Percentiles rank a stretch among this genome's conserved stretches.
phyloP scores from a whole-genome alignment of 768 basidiomycete genomes.

The Dendrothele bispora region DNA sequence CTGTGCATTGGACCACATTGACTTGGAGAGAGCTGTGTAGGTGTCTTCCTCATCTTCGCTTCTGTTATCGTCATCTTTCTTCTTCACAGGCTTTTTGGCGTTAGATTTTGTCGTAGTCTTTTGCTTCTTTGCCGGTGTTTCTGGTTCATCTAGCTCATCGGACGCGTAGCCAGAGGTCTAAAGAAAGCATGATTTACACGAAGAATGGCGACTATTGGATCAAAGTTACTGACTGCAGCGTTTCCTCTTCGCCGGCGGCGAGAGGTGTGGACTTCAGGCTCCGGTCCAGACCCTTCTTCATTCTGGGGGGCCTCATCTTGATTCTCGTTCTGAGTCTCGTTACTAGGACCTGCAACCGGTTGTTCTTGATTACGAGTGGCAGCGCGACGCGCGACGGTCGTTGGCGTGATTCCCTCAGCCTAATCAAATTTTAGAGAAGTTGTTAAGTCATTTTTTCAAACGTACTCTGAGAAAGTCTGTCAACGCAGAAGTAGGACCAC shows the following conservation, averaged over 20 bases:
- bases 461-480: slow-evolving; percentile 77
- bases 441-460: slow-evolving; percentile 8
- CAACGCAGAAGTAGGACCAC: slow-evolving; percentile 80
- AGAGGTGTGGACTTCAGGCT: too few relatives aligned
- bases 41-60: slow-evolving; percentile 63
- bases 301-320: slow-evolving; percentile 14
- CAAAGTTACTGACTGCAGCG: not conserved
- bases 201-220: too few relatives aligned
- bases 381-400: slow-evolving; percentile 42
- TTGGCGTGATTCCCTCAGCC: slow-evolving; percentile 49
- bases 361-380: slow-evolving; percentile 35
- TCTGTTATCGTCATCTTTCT: slow-evolving; percentile 48
- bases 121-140: slow-evolving; percentile 52
- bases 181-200: slow-evolving; percentile 7
- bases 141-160: slow-evolving; percentile 71
- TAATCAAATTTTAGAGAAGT: slow-evolving; percentile 18
- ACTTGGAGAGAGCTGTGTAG: slow-evolving; percentile 65
- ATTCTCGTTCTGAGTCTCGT: slow-evolving; percentile 13
- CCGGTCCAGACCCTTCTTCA: slow-evolving; percentile 6
- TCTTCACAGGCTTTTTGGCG: slow-evolving; percentile 45
- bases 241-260: slow-evolving; percentile 4
- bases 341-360: slow-evolving; percentile 48
- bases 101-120: slow-evolving; percentile 45
- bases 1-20: slow-evolving; percentile 34
- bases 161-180: slow-evolving; percentile 58